Percentiles rank a stretch among this genome's conserved stretches.
Conservation (phyloP, 139 green algal species). For the Micractinium sp. region DNA sequence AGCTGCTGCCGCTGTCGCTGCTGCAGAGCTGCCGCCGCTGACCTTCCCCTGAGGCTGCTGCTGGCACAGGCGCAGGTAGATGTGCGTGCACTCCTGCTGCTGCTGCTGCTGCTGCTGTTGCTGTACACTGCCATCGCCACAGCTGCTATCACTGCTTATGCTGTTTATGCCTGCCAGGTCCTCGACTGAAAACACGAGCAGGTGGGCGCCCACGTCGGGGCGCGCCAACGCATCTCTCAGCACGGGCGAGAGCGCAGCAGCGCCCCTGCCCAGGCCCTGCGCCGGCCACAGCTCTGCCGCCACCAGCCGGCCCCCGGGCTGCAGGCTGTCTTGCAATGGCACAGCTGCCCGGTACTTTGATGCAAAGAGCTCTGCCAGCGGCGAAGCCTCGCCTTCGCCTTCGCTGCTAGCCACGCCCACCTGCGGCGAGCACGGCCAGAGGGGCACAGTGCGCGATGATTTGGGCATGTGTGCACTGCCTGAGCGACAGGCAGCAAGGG, state of each 20-base stretch:
- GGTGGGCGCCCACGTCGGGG: constrained; percentile 19
- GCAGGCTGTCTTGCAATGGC: not conserved
- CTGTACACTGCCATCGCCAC: too few relatives aligned
- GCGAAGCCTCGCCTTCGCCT: not conserved
- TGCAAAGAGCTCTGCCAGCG: constrained; percentile 1
- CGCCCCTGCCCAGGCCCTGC: constrained; percentile 29
- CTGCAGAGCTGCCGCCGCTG: not conserved
- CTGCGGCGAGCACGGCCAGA: not conserved
- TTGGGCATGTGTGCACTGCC: not conserved
- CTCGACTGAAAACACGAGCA: constrained; percentile 35
- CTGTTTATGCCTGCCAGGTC: not conserved
- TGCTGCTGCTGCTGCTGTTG: not conserved
- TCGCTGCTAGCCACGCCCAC: constrained; percentile 5
- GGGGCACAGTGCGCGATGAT: not conserved
- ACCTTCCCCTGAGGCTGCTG: not conserved
- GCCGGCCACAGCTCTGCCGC: constrained; percentile 48
- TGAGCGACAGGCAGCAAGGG: not conserved
- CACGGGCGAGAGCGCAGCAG: constrained; percentile 17
- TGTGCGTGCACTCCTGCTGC: not conserved
- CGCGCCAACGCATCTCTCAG: constrained; percentile 37
- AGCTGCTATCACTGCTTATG: not conserved
- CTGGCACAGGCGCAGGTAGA: constrained; percentile 35
- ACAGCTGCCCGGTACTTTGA: not conserved
- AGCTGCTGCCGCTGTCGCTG: not conserved
- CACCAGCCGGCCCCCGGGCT: constrained; percentile 11